Evolutionary conservation across 257 asterid species (phyloP).

Genomic region (Scutellaria galericulata): DNA sequence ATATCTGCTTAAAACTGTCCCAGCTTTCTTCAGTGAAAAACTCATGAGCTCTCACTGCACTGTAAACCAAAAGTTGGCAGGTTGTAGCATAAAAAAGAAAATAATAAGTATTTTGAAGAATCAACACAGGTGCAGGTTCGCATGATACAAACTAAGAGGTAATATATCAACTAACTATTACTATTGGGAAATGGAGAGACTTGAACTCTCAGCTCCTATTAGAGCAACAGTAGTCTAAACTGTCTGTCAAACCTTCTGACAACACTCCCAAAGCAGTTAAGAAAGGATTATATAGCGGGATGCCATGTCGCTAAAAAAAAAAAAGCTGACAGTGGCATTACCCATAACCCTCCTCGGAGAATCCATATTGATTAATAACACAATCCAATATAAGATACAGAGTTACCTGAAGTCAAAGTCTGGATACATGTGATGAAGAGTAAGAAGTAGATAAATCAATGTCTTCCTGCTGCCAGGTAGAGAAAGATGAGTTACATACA

Average conservation of each 20-base stretch:
- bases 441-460: conserved; percentile 85
- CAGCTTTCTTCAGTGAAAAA: conserved; percentile 91
- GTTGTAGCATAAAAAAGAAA: conserved; percentile 38
- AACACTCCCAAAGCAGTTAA: conserved; percentile 89
- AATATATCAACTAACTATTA: conserved; percentile 35
- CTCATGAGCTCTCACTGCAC: conserved; percentile 96
- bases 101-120: conserved; percentile 14
- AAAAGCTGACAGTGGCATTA: conserved; percentile 97
- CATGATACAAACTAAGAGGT: conserved; percentile 31
- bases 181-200: conserved; percentile 99
- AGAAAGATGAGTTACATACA: conserved; percentile 33
- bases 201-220: conserved; percentile 99
- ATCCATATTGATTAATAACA: conserved; percentile 29
- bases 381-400: conserved; percentile 48
- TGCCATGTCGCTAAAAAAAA: conserved; percentile 89
- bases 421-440: conserved; percentile 92
- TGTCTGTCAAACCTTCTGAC: conserved; percentile 99
- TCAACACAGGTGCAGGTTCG: conserved; percentile 22
- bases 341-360: conserved; percentile 89
- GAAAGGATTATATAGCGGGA: conserved; percentile 88
- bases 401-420: conserved; percentile 97
- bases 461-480: conserved; percentile 83
- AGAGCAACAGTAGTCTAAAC: conserved; percentile 97
- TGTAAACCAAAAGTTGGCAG: conserved; percentile 66
- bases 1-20: conserved; percentile 94